Evolutionary conservation across 768 basidiomycete genomes (phyloP).

Genomic region (Boletus rufocinnamomeus): DNA sequence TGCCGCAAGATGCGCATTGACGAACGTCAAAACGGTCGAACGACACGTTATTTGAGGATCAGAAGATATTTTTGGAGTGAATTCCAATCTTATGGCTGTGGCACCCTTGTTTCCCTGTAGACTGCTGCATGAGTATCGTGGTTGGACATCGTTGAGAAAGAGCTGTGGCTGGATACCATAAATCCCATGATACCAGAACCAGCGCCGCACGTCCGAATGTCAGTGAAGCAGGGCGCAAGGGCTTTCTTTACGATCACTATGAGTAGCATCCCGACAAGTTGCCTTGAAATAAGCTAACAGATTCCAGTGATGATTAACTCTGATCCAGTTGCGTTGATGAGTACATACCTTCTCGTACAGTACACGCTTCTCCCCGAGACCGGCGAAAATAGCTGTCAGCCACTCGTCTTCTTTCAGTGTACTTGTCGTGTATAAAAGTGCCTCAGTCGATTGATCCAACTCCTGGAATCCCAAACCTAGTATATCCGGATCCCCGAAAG

Average conservation of each 20-base stretch:
- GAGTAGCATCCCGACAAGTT: constrained; percentile 84
- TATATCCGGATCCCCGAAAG: constrained; percentile 57
- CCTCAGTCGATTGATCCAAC: constrained; percentile 75
- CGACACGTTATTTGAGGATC: constrained; percentile 27
- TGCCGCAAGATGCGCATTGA: constrained; percentile 82
- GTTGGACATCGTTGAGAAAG: not conserved
- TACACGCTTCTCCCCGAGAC: constrained; percentile 64
- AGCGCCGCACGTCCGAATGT: constrained; percentile 52
- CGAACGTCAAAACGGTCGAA: constrained; percentile 63
- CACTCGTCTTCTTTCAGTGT: constrained; percentile 71
- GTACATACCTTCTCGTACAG: constrained; percentile 64
- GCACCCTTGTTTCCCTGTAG: constrained; percentile 83
- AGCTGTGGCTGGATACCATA: constrained; percentile 50
- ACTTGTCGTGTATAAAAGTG: constrained; percentile 68
- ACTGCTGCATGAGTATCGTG: not conserved
- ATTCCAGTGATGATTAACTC: not conserved
- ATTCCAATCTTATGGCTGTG: constrained; percentile 62
- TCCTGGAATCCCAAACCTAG: constrained; percentile 82
- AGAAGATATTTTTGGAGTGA: constrained; percentile 43
- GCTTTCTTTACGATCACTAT: constrained; percentile 63
- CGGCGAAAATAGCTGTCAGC: constrained; percentile 63
- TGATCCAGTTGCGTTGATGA: not conserved
- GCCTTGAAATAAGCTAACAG: constrained; percentile 67
- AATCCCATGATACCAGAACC: constrained; percentile 78
- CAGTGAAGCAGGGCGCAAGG: constrained; percentile 51